Conservation (phyloP, 805 yeast genomes). For the Wickerhamiella vanderwaltii region DNA sequence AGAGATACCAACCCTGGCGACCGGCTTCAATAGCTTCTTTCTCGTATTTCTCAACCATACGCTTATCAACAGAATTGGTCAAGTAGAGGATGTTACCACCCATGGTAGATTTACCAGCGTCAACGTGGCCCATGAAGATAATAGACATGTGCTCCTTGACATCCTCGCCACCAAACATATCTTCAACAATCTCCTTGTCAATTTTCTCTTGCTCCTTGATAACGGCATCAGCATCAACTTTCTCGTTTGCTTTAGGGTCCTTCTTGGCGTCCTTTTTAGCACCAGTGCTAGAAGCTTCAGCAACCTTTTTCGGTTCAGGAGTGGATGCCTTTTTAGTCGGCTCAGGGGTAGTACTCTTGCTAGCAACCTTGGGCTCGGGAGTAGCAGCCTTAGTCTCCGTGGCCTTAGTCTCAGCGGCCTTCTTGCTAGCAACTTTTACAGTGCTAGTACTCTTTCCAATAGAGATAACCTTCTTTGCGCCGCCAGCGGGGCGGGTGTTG, state of each 20-base stretch:
- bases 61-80: conserved; percentile 96
- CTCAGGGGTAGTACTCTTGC: neutral
- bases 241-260: neutral
- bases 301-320: conserved; percentile 1
- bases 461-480: conserved; percentile 21
- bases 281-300: conserved; percentile 8
- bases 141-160: conserved; percentile 87
- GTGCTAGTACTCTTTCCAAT: conserved; percentile 11
- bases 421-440: neutral
- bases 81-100: conserved; percentile 91
- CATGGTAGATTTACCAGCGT: conserved; percentile 99
- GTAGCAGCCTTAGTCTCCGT: conserved; percentile 10
- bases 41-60: conserved; percentile 96
- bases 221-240: conserved; percentile 20
- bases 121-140: conserved; percentile 99
- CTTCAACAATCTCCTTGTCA: conserved; percentile 72
- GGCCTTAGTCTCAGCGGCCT: conserved; percentile 10
- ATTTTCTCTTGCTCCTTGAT: conserved; percentile 23
- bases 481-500: conserved; percentile 18
- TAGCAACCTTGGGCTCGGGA: neutral
- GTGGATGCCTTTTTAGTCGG: neutral
- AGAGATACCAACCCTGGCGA: conserved; percentile 98
- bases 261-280: conserved; percentile 13
- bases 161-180: conserved; percentile 58
- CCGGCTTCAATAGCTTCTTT: conserved; percentile 99